Evolutionary conservation across 345 rosid genomes (phyloP).

Genomic region (Eutrema japonicum): DNA sequence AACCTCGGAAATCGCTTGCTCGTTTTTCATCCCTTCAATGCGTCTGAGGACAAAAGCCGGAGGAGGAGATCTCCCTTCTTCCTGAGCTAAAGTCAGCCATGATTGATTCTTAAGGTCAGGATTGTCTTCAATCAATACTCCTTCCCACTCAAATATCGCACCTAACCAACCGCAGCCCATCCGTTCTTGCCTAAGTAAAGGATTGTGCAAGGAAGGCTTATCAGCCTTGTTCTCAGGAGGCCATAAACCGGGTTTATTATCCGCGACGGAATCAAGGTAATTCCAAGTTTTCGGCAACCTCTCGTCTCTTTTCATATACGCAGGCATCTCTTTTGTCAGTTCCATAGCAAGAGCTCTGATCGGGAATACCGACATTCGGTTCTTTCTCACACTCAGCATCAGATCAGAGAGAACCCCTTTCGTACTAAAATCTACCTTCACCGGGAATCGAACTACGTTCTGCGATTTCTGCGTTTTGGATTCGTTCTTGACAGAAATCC

Average conservation of each 20-base stretch:
- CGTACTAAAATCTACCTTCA: conserved; percentile 46
- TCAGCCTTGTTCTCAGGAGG: conserved; percentile 91
- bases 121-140: conserved; percentile 78
- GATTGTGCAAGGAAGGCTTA: conserved; percentile 80
- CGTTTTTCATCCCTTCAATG: conserved; percentile 92
- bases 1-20: conserved; percentile 95
- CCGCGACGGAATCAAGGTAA: conserved; percentile 50
- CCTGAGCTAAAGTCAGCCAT: conserved; percentile 83
- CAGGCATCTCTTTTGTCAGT: conserved; percentile 71
- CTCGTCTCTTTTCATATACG: conserved; percentile 60
- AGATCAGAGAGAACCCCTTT: conserved; percentile 42
- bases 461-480: conserved; percentile 46
- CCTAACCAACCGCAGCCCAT: conserved; percentile 99
- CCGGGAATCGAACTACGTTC: conserved; percentile 43
- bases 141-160: conserved; percentile 98
- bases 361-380: conserved; percentile 38
- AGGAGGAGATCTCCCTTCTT: conserved; percentile 90
- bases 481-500: conserved; percentile 48
- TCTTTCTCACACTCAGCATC: conserved; percentile 46
- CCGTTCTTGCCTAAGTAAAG: conserved; percentile 86
- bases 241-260: conserved; percentile 68
- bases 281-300: conserved; percentile 56
- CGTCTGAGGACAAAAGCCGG: conserved; percentile 71
- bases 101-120: conserved; percentile 84
- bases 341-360: conserved; percentile 73